Evolutionary conservation across 1,284 basidiomycete species (phyloP), one percentile per base, ranked within the genome.

Genomic region (Sporisorium sorghi): DNA sequence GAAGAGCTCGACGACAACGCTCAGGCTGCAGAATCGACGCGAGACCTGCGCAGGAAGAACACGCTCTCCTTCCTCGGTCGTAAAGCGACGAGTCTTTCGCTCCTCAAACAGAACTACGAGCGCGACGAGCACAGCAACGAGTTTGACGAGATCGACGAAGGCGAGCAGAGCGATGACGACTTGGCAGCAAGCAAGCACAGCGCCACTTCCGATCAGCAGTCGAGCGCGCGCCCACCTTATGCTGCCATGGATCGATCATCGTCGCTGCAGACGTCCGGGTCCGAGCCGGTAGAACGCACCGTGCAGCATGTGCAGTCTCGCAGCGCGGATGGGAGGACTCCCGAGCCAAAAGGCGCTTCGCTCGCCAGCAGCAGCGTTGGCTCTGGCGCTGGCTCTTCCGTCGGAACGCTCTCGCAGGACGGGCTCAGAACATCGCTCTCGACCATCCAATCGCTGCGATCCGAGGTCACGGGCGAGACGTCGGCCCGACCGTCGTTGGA

Each of bases 1-100:
- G 60, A 30, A 30, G 51, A 50, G 14, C 46, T 33, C 39, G 52
- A 48, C 14, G 63, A 64, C 23, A 49, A 48, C 5, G n/a, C n/a
- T n/a, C n/a, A n/a, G n/a, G n/a, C n/a, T n/a, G n/a, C n/a, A n/a
- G n/a, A n/a, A n/a, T n/a, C n/a, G n/a, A n/a, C n/a, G n/a, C n/a
- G n/a, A n/a, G 61, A 57, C 10, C 14, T 58, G 11, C 53, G 85
- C 52, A 80, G 83, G 7, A 82, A 85, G 23, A 85, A 87, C 76
- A 87, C 86, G 19, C 79, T 87, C 12, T 87, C 86, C 35, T 85
- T 86, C 60, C 80, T 87, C 23, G 85, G 86, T 37, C 81, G 87
- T 19, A 86, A 87, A 66, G 87, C 86, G 10, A 86, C 86, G 33
- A 87, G 86, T 59, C 75, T 88, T 19, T 85, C 75, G 15, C 76